Evolutionary conservation across 805 yeast species (phyloP), one percentile per base, ranked within the genome.

Genomic region (Candida arabinofermentans): DNA sequence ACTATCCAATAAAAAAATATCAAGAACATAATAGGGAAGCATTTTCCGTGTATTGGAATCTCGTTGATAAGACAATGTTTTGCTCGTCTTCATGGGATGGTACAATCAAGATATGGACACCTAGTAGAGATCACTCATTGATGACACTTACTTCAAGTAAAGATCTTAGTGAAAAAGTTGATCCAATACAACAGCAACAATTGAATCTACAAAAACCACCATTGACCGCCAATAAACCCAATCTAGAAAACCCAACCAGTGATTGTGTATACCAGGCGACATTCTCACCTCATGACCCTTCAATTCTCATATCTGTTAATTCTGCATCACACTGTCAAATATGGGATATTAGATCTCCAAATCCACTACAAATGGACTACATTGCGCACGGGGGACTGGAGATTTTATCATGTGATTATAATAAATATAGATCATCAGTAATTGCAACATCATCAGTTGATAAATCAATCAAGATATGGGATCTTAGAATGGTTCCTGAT

Each of bases 401-500:
- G 59, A 71, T 86, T 8, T 69, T 93, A 36, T 68, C 84, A 2
- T 76, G 89, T 46, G 98, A 91, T 67, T 90, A 89, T 82, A 93
- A 91, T 65, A 90, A 90, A 60, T 91, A 93, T 62, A 73, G 87
- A 54, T 74, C 88, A 2, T 74, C 82, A 2, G 75, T 88, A 0
- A 66, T 91, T 4, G 96, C 96, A 4, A 79, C 95, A 0, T 93
- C 87, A 3, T 95, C 96, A n/a, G 95, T 91, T 8, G 98, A 91
- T 59, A 86, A 86, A 56, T 67, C 81, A 18, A 76, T 90, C 34
- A 77, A 87, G 48, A 69, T 89, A 4, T 91, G 97, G 96, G 99
- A 91, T 59, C 61, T 86, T 35, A 71, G 98, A 46, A 83, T 81
- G 82, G 71, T 83, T 4, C 53, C 66, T 8, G 50, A 48, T 36